These are phyloP conservation scores for Panellus pusillus DNA, from an alignment of 768 basidiomycete species.

Conservation along the genomic window DNA sequence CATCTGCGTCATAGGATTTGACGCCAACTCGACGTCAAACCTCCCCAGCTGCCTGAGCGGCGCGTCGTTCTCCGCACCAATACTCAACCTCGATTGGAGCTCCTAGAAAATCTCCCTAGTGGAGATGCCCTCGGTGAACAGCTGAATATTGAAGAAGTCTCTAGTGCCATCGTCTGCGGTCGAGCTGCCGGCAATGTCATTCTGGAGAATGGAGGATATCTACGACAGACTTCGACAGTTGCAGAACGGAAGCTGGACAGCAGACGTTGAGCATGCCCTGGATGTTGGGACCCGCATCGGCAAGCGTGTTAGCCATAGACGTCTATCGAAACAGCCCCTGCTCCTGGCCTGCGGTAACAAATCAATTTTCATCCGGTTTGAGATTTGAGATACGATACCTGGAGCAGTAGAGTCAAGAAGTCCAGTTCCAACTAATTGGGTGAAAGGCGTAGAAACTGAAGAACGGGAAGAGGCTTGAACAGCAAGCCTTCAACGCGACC, in stretches of 20 bases:
- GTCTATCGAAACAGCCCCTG: conserved; percentile 51
- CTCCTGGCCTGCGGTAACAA: conserved; percentile 51
- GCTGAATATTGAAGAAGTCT: conserved; percentile 49
- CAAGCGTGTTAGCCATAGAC: conserved; percentile 46
- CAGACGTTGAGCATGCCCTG: conserved; percentile 51
- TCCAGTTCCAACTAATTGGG: too few species aligned
- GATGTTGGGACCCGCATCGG: conserved; percentile 44
- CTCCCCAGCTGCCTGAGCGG: conserved; percentile 52
- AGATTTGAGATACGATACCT: too few species aligned
- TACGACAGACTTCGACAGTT: too few species aligned
- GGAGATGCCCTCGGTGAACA: conserved; percentile 53
- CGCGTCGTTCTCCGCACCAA: conserved; percentile 57
- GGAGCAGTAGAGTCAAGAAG: too few species aligned
- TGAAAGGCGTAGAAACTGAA: too few species aligned
- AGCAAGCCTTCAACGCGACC: too few species aligned
- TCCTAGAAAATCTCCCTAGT: conserved; percentile 41
- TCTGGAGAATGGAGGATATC: conserved; percentile 23
- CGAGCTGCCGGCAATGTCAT: conserved; percentile 56
- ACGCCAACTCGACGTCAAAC: conserved; percentile 50
- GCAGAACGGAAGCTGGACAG: neutral
- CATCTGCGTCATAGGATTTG: conserved; percentile 50
- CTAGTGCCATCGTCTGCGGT: conserved; percentile 46
- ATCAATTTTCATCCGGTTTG: too few species aligned
- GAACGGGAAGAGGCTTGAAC: too few species aligned
- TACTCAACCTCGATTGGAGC: conserved; percentile 33